These are phyloP conservation scores for Albatrellus ellisii DNA, from an alignment of 768 basidiomycete species.

Conservation along the genomic window DNA sequence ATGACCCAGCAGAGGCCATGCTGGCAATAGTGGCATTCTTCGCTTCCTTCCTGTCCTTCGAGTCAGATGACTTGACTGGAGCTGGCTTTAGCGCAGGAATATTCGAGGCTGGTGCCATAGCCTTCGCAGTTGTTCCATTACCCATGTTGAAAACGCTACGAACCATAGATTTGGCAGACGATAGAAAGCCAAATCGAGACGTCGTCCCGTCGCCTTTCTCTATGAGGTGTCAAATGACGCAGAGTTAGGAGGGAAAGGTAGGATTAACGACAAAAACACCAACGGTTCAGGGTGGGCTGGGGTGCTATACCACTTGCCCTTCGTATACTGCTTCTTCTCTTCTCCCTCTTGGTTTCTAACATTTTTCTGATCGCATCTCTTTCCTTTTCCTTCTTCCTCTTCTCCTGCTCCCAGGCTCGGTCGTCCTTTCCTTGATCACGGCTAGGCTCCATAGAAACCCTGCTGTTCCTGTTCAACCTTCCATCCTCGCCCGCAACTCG, in stretches of 20 bases:
- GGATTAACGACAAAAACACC: background rate
- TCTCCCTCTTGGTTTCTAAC: slow-evolving; percentile 53
- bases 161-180: slow-evolving; percentile 56
- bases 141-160: slow-evolving; percentile 63
- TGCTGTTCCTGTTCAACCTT: slow-evolving; percentile 21
- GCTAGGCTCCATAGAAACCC: slow-evolving; percentile 24
- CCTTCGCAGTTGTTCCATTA: slow-evolving; percentile 19
- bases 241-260: background rate
- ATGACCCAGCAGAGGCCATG: slow-evolving; percentile 8
- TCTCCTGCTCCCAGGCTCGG: slow-evolving; percentile 10
- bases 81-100: slow-evolving; percentile 19
- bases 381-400: slow-evolving; percentile 27
- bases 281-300: slow-evolving; percentile 24
- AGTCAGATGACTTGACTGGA: slow-evolving; percentile 2
- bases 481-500: slow-evolving; percentile 24
- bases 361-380: slow-evolving; percentile 48
- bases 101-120: slow-evolving; percentile 14
- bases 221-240: background rate
- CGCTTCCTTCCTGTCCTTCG: background rate
- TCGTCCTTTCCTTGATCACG: background rate
- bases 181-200: slow-evolving; percentile 56
- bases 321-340: slow-evolving; percentile 48
- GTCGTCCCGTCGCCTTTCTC: slow-evolving; percentile 30
- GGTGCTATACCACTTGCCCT: slow-evolving; percentile 23
- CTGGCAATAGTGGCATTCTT: slow-evolving; percentile 1